A percentile compares a stretch with the other conserved stretches of the same genome.
Evolutionary conservation across 805 yeast species (phyloP).

Genomic region (Wickerhamomyces tratensis): DNA sequence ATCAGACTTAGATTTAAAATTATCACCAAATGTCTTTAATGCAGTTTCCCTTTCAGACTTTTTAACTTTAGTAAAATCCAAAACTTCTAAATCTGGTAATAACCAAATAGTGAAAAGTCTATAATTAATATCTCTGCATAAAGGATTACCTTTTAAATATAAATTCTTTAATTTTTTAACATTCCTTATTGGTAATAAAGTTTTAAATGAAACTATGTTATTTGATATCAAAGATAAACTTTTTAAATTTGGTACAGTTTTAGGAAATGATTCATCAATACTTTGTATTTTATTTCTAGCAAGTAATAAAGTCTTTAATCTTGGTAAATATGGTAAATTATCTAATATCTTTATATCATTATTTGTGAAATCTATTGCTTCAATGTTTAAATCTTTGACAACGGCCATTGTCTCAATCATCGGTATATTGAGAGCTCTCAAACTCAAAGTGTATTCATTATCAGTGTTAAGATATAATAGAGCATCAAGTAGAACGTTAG

Average conservation of each 20-base stretch:
- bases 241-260: conserved; percentile 35
- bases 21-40: conserved; percentile 29
- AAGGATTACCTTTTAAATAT: conserved; percentile 49
- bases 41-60: conserved; percentile 41
- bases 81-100: conserved; percentile 48
- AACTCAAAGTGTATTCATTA: conserved; percentile 29
- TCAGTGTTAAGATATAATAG: conserved; percentile 37
- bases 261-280: conserved; percentile 26
- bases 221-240: conserved; percentile 45
- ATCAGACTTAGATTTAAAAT: conserved; percentile 14
- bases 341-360: conserved; percentile 55
- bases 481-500: conserved; percentile 37
- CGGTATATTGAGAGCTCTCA: conserved; percentile 31
- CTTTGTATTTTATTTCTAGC: conserved; percentile 50
- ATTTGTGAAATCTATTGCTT: conserved; percentile 63
- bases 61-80: conserved; percentile 63
- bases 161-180: conserved; percentile 38
- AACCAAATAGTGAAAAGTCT: conserved; percentile 50
- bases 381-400: conserved; percentile 30
- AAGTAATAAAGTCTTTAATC: conserved; percentile 43
- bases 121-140: conserved; percentile 41
- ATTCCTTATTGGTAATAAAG: conserved; percentile 28
- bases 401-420: conserved; percentile 34
- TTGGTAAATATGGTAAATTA: conserved; percentile 33
- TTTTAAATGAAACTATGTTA: conserved; percentile 33